Evolutionary conservation across 2,329 filamentous ascomycete species (phyloP).

Genomic region (Fusarium haematococcum): DNA sequence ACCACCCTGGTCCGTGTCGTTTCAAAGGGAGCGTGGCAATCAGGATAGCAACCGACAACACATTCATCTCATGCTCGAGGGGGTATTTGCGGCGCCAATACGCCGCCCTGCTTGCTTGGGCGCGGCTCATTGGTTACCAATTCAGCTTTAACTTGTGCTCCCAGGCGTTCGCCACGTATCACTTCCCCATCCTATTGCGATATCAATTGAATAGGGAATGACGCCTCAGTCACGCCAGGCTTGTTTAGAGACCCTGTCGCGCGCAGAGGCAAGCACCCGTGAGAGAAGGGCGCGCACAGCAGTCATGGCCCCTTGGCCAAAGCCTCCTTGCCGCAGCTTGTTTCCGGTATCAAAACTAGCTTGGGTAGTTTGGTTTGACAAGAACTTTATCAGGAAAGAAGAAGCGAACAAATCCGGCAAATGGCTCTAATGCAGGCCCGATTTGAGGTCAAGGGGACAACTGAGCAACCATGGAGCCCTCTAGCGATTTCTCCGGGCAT

Average conservation of each 20-base stretch:
- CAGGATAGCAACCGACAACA: not conserved
- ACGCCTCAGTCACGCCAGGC: constrained; percentile 1
- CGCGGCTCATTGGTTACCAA: constrained; percentile 41
- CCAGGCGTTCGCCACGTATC: constrained; percentile 29
- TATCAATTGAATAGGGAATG: not conserved
- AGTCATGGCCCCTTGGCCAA: constrained; percentile 26
- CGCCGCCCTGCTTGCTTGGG: not conserved
- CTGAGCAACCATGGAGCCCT: constrained; percentile 14
- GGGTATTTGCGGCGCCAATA: constrained; percentile 15
- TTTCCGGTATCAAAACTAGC: constrained; percentile 17
- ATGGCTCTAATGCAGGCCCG: constrained; percentile 13
- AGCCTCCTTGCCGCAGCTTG: constrained; percentile 18
- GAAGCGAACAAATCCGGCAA: constrained; percentile 56
- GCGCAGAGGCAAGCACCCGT: constrained; percentile 36
- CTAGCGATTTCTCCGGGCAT: constrained; percentile 8
- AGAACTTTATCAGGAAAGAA: constrained; percentile 51
- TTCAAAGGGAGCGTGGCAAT: not conserved
- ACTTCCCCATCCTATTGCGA: constrained; percentile 21
- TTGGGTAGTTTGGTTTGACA: constrained; percentile 36
- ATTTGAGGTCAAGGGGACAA: constrained; percentile 27
- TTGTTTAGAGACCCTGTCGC: constrained; percentile 19
- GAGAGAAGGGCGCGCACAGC: constrained; percentile 25
- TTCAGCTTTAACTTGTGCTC: constrained; percentile 29
- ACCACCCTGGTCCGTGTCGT: not conserved
- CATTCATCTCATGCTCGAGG: not conserved